Percentiles rank a stretch among this genome's conserved stretches.
Conservation (phyloP, 78 protist genomes). For the Diacronema lutheri region DNA sequence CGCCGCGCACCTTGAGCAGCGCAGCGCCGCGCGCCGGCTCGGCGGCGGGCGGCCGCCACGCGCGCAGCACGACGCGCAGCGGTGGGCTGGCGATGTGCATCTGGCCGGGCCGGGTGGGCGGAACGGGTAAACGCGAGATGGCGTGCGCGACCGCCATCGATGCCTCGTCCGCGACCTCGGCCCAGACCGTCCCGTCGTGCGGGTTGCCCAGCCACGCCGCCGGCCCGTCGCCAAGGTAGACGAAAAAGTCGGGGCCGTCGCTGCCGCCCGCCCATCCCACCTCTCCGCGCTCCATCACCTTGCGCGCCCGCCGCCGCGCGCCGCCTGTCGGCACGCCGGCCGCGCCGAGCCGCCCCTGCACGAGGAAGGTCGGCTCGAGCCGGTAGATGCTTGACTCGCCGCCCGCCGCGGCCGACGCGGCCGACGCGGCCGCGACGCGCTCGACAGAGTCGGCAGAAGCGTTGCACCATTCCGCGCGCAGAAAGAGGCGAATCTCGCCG, state of each 20-base stretch:
- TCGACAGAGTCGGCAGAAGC: not conserved
- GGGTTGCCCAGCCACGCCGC: not conserved
- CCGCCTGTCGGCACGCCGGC: not conserved
- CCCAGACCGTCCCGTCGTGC: slow-evolving; percentile 9
- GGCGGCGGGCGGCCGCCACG: not conserved
- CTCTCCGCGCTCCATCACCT: slow-evolving; percentile 18
- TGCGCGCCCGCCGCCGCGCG: not conserved
- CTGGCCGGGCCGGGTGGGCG: not conserved
- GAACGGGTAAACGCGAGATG: not conserved
- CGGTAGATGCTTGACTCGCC: not conserved
- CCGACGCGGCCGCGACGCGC: too few relatives aligned
- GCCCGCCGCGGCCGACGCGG: not conserved
- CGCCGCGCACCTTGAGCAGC: not conserved
- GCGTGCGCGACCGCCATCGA: not conserved
- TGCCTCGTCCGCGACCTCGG: slow-evolving; percentile 9
- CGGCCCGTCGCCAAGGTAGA: slow-evolving; percentile 4
- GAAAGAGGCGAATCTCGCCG: not conserved
- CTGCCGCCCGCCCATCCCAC: slow-evolving; percentile 10
- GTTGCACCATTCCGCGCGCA: slow-evolving; percentile 3
- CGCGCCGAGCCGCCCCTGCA: not conserved
- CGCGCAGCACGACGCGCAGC: not conserved
- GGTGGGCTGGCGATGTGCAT: not conserved
- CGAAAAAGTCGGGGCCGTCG: not conserved
- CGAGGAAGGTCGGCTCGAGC: slow-evolving; percentile 14
- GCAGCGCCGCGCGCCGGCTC: not conserved